phyloP scores from a whole-genome alignment of 108 stramenopile species.

The Conticribra weissflogii region DNA sequence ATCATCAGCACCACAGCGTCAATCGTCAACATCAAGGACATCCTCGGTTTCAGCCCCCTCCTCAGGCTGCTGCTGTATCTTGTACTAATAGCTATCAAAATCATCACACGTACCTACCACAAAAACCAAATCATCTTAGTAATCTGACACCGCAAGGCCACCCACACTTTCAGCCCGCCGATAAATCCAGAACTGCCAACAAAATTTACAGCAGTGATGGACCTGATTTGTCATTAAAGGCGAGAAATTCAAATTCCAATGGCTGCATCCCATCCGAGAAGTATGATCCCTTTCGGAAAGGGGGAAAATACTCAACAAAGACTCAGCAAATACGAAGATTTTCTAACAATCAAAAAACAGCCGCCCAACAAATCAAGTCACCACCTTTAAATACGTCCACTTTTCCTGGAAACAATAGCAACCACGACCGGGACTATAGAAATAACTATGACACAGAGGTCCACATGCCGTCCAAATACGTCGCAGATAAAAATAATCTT shows the following conservation, averaged over 20 bases:
- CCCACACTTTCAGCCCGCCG: background rate
- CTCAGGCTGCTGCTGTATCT: background rate
- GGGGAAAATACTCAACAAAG: background rate
- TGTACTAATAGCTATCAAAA: background rate
- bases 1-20: slow-evolving; percentile 4
- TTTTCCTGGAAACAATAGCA: too few species aligned
- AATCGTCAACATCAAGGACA: slow-evolving; percentile 5
- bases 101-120: slow-evolving; percentile 3
- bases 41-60: slow-evolving; percentile 16
- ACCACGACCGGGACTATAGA: too few species aligned
- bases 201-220: background rate
- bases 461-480: too few species aligned
- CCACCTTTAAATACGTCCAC: too few species aligned
- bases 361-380: too few species aligned
- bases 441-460: too few species aligned
- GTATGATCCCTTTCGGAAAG: background rate
- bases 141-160: background rate
- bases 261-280: background rate
- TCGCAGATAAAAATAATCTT: too few species aligned
- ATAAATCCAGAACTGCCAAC: background rate
- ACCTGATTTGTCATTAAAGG: too few species aligned
- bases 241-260: too few species aligned
- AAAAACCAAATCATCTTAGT: background rate
- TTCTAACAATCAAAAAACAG: too few species aligned
- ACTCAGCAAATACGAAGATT: too few species aligned